phyloP scores from a whole-genome alignment of 2,329 filamentous ascomycete species.

The Pseudocercospora eumusae region DNA sequence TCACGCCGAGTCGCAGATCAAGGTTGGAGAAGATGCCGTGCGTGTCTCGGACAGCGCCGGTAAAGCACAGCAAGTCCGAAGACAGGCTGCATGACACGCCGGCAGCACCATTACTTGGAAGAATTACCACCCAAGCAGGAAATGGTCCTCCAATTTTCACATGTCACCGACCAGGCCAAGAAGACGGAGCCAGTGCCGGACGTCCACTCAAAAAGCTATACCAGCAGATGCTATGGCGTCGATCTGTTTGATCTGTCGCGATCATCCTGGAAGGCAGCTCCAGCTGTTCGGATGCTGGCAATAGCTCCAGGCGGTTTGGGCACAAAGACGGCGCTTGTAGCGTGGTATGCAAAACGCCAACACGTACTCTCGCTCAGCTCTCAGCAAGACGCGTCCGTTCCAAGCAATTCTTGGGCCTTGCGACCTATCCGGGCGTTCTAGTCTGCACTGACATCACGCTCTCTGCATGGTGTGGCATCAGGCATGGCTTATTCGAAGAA shows the following conservation, averaged over 20 bases:
- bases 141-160: background rate
- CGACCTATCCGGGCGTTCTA: background rate
- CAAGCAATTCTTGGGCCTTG: background rate
- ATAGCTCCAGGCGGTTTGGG: background rate
- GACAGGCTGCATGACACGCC: constrained; percentile 8
- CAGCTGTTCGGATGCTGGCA: constrained; percentile 1
- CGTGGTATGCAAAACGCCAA: background rate
- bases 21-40: constrained; percentile 4
- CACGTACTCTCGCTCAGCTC: background rate
- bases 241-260: background rate
- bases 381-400: background rate
- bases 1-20: constrained; percentile 4
- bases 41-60: background rate
- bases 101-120: background rate
- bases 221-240: background rate
- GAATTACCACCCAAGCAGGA: constrained; percentile 3
- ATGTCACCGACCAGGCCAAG: constrained; percentile 4
- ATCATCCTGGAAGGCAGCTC: constrained; percentile 3
- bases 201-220: background rate
- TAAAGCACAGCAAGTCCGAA: background rate
- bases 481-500: background rate
- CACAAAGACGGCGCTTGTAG: background rate
- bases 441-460: background rate
- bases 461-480: background rate
- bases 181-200: constrained; percentile 1